These are phyloP conservation scores for Magnaporthiopsis rhizophila DNA, from an alignment of 2,329 filamentous ascomycete species.

Conservation along the genomic window DNA sequence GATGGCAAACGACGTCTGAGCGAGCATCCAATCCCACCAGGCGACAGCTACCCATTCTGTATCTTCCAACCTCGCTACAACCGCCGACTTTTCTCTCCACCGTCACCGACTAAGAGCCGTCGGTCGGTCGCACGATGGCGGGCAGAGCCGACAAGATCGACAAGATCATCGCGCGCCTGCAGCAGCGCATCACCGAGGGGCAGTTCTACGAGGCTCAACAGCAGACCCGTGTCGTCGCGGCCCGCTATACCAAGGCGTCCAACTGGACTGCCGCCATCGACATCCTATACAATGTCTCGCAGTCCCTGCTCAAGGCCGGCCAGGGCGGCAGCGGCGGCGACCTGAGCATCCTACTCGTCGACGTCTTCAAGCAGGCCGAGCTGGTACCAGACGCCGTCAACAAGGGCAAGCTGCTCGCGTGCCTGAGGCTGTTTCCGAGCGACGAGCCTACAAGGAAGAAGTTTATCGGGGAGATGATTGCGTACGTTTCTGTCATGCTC, in stretches of 20 bases:
- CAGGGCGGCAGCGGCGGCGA: slow-evolving; percentile 92
- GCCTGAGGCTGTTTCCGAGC: slow-evolving; percentile 70
- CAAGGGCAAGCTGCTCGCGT: slow-evolving; percentile 68
- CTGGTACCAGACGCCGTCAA: slow-evolving; percentile 66
- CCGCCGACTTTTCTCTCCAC: not conserved
- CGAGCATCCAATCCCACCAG: not conserved
- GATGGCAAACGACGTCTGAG: not conserved
- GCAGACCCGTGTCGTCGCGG: slow-evolving; percentile 90
- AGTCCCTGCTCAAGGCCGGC: slow-evolving; percentile 80
- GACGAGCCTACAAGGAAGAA: slow-evolving; percentile 89
- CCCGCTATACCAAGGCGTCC: slow-evolving; percentile 81
- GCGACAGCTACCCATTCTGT: not conserved
- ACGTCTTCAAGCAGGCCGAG: slow-evolving; percentile 84
- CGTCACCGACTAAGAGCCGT: not conserved
- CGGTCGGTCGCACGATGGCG: slow-evolving; percentile 7
- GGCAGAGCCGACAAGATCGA: slow-evolving; percentile 39
- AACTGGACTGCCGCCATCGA: slow-evolving; percentile 84
- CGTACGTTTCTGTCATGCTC: slow-evolving; percentile 37
- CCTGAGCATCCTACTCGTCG: slow-evolving; percentile 76
- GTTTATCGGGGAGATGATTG: slow-evolving; percentile 79
- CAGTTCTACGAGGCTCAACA: slow-evolving; percentile 98
- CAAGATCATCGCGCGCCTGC: slow-evolving; percentile 58
- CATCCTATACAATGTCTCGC: slow-evolving; percentile 75
- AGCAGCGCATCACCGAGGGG: slow-evolving; percentile 51
- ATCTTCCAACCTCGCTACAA: not conserved